Evolutionary conservation across 805 yeast genomes (phyloP).

Genomic region (Wickerhamomyces subpelliculosus): DNA sequence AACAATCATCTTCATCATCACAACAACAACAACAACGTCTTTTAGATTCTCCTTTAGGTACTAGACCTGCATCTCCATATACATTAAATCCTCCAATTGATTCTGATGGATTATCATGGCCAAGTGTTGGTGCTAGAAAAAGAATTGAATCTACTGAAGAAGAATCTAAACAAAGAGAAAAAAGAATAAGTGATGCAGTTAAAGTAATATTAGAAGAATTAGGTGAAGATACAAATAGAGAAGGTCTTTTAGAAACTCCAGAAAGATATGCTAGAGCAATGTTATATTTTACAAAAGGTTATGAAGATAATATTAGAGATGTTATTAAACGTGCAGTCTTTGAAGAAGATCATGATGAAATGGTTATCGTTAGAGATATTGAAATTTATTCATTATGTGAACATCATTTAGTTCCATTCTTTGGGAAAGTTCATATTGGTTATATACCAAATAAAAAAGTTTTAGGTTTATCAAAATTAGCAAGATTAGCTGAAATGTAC

Average conservation of each 20-base stretch:
- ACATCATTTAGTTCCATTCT: conserved; percentile 96
- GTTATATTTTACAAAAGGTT: conserved; percentile 93
- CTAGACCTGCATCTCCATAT: conserved; percentile 77
- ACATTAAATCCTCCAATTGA: conserved; percentile 83
- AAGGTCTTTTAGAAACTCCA: conserved; percentile 91
- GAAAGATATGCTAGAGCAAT: conserved; percentile 95
- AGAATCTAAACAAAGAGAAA: conserved; percentile 59
- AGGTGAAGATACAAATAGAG: conserved; percentile 87
- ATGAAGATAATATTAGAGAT: conserved; percentile 87
- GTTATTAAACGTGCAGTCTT: conserved; percentile 93
- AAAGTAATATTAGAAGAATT: conserved; percentile 58
- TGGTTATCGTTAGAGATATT: conserved; percentile 96
- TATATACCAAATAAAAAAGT: conserved; percentile 94
- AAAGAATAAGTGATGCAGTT: conserved; percentile 81
- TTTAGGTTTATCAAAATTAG: conserved; percentile 86
- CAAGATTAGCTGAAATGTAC: conserved; percentile 95
- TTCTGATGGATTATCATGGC: conserved; percentile 91
- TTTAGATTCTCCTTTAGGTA: conserved; percentile 52
- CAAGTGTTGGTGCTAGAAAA: conserved; percentile 74
- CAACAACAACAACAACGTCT: not conserved
- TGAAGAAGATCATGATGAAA: conserved; percentile 97
- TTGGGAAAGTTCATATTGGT: conserved; percentile 96
- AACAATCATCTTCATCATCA: not conserved
- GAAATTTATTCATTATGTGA: conserved; percentile 91
- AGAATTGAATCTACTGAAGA: conserved; percentile 66